Conservation (phyloP, 2,329 filamentous ascomycete genomes). For the Aspergillus neotritici region DNA sequence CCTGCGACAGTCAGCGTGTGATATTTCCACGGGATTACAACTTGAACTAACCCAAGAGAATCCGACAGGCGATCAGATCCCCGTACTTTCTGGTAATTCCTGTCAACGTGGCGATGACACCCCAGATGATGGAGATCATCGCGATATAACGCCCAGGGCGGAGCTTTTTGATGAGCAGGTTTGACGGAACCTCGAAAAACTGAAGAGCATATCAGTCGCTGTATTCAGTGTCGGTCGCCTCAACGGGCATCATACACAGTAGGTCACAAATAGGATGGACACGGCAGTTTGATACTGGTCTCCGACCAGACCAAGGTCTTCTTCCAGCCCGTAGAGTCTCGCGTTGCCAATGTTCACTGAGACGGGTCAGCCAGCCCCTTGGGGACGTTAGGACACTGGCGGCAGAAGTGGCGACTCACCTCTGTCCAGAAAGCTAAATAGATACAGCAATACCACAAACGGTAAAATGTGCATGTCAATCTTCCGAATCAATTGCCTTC, state of each 20-base stretch:
- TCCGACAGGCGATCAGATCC: constrained; percentile 60
- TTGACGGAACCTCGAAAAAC: constrained; percentile 59
- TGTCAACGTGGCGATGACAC: constrained; percentile 45
- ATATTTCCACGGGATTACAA: too few relatives aligned
- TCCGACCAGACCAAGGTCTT: constrained; percentile 55
- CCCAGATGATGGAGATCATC: constrained; percentile 57
- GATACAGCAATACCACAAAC: constrained; percentile 49
- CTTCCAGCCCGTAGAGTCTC: constrained; percentile 57
- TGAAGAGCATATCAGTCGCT: constrained; percentile 9
- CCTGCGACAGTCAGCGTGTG: constrained; percentile 35
- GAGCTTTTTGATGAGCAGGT: constrained; percentile 59
- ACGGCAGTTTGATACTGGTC: constrained; percentile 65
- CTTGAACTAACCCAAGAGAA: constrained; percentile 48
- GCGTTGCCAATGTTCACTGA: constrained; percentile 68
- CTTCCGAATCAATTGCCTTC: constrained; percentile 32
- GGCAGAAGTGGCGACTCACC: constrained; percentile 20
- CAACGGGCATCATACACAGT: constrained; percentile 37
- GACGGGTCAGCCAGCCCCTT: constrained; percentile 1
- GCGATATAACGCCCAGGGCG: constrained; percentile 55
- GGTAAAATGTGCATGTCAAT: constrained; percentile 40
- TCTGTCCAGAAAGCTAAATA: constrained; percentile 70
- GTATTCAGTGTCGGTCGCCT: not conserved
- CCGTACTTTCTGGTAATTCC: constrained; percentile 63
- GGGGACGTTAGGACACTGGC: not conserved
- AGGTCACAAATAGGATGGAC: constrained; percentile 64